Percentiles rank a stretch among this genome's conserved stretches.
phyloP scores from a whole-genome alignment of 2,329 filamentous ascomycete genomes.

The Cryphonectria nitschkei region DNA sequence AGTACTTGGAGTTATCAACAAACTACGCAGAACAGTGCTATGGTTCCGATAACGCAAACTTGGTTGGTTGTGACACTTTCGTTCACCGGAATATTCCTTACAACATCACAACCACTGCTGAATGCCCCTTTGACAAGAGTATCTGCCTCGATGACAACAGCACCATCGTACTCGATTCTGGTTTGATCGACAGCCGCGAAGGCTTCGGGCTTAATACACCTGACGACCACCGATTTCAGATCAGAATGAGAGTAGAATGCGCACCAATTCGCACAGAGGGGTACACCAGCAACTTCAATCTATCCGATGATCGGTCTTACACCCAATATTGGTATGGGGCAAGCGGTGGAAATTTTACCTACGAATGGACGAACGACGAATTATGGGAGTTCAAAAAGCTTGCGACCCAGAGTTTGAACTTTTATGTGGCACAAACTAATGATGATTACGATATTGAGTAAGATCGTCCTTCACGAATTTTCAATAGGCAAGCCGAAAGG shows the following conservation, averaged over 20 bases:
- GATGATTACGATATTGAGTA: constrained; percentile 12
- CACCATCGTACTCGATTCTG: constrained; percentile 1
- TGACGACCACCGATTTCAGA: neutral
- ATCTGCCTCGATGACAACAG: constrained; percentile 2
- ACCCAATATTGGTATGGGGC: constrained; percentile 3
- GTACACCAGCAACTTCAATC: neutral
- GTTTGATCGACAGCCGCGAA: constrained; percentile 5
- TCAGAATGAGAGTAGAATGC: constrained; percentile 7
- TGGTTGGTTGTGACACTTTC: neutral
- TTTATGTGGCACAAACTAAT: constrained; percentile 3
- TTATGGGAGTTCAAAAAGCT: neutral
- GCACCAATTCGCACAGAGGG: constrained; percentile 9
- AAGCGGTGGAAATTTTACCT: constrained; percentile 2
- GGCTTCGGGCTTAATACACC: constrained; percentile 12
- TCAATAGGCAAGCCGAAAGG: too few relatives aligned
- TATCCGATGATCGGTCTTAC: neutral
- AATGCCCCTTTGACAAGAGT: neutral
- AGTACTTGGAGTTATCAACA: neutral
- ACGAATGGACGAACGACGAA: constrained; percentile 1
- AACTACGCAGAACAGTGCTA: constrained; percentile 8
- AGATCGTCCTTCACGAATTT: neutral
- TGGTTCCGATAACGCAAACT: neutral
- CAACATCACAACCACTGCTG: neutral
- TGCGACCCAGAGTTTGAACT: neutral
- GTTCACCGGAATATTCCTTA: neutral